Evolutionary conservation across 768 basidiomycete species (phyloP), one percentile per base, ranked within the genome.

Genomic region (Lactarius evosmus): DNA sequence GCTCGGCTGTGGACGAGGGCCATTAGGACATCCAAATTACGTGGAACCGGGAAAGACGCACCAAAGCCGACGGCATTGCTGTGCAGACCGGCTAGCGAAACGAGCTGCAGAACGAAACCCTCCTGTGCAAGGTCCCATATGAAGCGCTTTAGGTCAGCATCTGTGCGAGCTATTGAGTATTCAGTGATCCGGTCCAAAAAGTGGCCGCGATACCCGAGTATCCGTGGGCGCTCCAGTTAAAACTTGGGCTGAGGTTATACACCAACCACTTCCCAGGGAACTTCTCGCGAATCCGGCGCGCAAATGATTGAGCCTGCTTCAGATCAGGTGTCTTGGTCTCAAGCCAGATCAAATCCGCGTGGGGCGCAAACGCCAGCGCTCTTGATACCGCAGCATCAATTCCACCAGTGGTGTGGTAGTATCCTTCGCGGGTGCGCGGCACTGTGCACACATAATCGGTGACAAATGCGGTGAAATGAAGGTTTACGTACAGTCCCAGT

Each of bases 181-280:
- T 49, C 22, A 49, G 25, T 22, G 46, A 46, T 22, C 11, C 14
- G 12, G 46, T 49, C 46, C 12, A 25, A 49, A 49, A 49, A 22
- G 46, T 12, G 25, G 12, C 12, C 25, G 25, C 22, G 14, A 60
- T 53, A 86, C 86, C 84, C 50, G 82, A 82, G 74, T 90, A 95
- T 16, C 93, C 93, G 69, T 88, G 85, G 29, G 79, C 82, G n/a
- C 84, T 78, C 94, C 93, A 96, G 73, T 95, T 94, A 79, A 96
- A 96, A 71, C 91, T 93, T 5, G 94, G 95, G 70, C 92, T 94
- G 62, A 97, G 77, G 73, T 96, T 97, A 73, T 95, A 97, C 25
- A 96, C 93, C 68, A 97, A 84, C 86, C 85, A 87, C 87, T 91
- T 93, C 66, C 80, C 85, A 44, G 93, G 92, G 70, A 83, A 83